Evolutionary conservation across 305 asterid species (phyloP).

Genomic region (Solanum hybrid): DNA sequence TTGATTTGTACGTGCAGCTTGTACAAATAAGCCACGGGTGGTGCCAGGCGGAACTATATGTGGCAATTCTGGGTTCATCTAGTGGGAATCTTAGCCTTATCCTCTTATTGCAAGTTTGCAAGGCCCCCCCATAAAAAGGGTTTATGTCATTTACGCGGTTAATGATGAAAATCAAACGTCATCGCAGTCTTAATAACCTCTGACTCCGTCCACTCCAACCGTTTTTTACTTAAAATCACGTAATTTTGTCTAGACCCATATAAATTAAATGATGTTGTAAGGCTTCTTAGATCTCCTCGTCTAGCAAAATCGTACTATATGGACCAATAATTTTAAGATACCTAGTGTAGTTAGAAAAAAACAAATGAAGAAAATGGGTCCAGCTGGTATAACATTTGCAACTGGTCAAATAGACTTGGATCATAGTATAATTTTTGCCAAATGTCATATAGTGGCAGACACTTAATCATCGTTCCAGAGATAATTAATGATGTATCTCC

Average conservation of each 20-base stretch:
- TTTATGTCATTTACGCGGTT: not conserved
- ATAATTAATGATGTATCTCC: not conserved
- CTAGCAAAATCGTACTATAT: not conserved
- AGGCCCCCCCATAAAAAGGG: not conserved
- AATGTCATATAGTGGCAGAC: not conserved
- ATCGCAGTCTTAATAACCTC: not conserved
- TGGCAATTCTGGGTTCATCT: not conserved
- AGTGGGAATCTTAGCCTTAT: not conserved
- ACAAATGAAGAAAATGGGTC: not conserved
- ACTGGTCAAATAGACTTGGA: not conserved
- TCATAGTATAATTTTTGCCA: not conserved
- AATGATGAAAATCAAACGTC: not conserved
- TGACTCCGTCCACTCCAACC: not conserved
- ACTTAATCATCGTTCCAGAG: not conserved
- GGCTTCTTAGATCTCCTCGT: not conserved
- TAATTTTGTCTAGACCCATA: not conserved
- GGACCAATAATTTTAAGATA: not conserved
- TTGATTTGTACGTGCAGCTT: conserved; percentile 9
- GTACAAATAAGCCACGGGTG: not conserved
- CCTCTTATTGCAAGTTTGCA: not conserved
- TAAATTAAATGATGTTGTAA: not conserved
- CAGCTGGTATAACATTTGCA: not conserved
- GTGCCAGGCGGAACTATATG: not conserved
- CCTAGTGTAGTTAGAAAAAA: not conserved
- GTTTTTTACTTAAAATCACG: not conserved